These are phyloP conservation scores for Vigna mungo DNA, from an alignment of 306 rosid species.

Conservation along the genomic window DNA sequence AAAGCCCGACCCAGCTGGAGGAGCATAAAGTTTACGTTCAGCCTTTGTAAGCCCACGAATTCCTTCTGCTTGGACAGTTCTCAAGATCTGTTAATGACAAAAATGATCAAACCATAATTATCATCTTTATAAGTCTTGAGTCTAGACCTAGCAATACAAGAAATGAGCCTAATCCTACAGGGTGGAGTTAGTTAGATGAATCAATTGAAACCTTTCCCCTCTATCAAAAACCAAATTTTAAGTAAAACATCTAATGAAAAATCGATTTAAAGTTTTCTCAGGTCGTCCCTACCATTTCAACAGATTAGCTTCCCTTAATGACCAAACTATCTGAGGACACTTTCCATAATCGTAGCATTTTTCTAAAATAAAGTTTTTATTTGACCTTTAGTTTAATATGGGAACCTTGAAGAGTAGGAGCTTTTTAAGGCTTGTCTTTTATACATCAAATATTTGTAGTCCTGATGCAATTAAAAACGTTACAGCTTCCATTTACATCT, in stretches of 20 bases:
- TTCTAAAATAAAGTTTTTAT: background rate
- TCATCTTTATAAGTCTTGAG: conserved; percentile 28
- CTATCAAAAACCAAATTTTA: conserved; percentile 12
- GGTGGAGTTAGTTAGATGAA: conserved; percentile 13
- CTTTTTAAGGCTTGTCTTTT: conserved; percentile 5
- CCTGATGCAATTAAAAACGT: conserved; percentile 24
- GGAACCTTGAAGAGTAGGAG: conserved; percentile 9
- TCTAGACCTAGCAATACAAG: conserved; percentile 28
- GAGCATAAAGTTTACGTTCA: conserved; percentile 78
- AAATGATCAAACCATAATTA: conserved; percentile 25
- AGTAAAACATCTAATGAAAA: conserved; percentile 5
- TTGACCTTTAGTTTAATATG: conserved; percentile 1
- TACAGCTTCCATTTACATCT: conserved; percentile 7
- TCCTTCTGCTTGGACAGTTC: conserved; percentile 96
- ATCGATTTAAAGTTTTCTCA: conserved; percentile 6
- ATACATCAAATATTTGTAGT: background rate
- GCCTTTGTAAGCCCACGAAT: conserved; percentile 80
- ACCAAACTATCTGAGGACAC: background rate
- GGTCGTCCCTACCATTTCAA: conserved; percentile 2
- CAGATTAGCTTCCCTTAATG: conserved; percentile 17
- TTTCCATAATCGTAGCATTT: conserved; percentile 13
- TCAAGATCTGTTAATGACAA: conserved; percentile 65
- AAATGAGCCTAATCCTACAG: background rate
- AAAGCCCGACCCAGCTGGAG: conserved; percentile 98
- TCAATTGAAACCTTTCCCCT: background rate